Evolutionary conservation across 352 stramenopile species (phyloP).

Genomic region (Phytophthora citricola): DNA sequence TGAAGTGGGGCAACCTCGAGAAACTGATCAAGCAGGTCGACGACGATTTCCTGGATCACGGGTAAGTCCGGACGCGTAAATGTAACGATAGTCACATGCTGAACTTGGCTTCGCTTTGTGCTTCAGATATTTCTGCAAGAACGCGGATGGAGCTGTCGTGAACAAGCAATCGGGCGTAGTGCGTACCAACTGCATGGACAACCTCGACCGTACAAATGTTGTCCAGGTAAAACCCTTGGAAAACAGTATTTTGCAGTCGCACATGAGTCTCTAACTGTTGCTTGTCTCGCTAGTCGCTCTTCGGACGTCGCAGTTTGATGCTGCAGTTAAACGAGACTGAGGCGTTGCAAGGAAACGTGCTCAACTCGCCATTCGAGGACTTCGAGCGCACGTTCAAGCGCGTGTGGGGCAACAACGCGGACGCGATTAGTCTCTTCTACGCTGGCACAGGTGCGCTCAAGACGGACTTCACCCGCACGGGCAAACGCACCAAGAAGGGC

Average conservation of each 20-base stretch:
- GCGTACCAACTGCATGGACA: conserved; percentile 99
- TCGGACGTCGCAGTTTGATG: conserved; percentile 89
- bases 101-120: neutral
- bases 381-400: conserved; percentile 87
- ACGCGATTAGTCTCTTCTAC: conserved; percentile 95
- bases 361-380: conserved; percentile 66
- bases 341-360: conserved; percentile 73
- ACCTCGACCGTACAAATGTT: conserved; percentile 94
- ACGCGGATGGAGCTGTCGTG: conserved; percentile 48
- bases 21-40: conserved; percentile 92
- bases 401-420: conserved; percentile 96
- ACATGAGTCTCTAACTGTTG: conserved; percentile 1
- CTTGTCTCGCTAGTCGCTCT: conserved; percentile 86
- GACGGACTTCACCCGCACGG: conserved; percentile 96
- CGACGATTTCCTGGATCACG: conserved; percentile 80
- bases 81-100: neutral
- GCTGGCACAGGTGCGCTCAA: conserved; percentile 95
- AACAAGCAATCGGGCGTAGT: conserved; percentile 92
- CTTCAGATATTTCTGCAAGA: conserved; percentile 68
- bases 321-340: conserved; percentile 80
- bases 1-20: conserved; percentile 92
- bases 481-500: conserved; percentile 93
- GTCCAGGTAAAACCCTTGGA: conserved; percentile 45
- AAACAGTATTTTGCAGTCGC: neutral
- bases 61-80: conserved; percentile 32